Base-by-base conservation (phyloP, 495 filamentous ascomycete species). In the Penicillium subrubescens region DNA sequence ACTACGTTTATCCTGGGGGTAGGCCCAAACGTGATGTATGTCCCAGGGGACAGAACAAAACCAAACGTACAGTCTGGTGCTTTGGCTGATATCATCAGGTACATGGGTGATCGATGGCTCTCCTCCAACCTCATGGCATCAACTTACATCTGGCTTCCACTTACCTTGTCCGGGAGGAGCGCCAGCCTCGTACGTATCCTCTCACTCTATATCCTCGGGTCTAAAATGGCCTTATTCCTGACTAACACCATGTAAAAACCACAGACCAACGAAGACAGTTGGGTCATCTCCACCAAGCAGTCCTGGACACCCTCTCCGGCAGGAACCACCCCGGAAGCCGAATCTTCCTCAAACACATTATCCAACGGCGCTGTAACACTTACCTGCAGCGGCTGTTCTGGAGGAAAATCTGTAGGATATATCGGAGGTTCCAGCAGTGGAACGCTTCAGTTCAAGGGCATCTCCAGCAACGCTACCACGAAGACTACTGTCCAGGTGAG, bases 91-190 rank as follows among this genome's bases (percentile, higher is more conserved):
- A n/a, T 10, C 51, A 50, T 71, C 51, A 86, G 87, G 59, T 91
- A 90, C 73, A 84, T 90, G 78, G 88, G 88, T 54, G 88, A 90
- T 73, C 80, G 88, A 6, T 90, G 88, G 88, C 68, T 84, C 2
- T 80, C 77, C 19, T 61, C 65, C 19, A 88, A 90, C 68, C 78
- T 90, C 0, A 83, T 84, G 80, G 73, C 83, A 25, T 82, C 79
- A 44, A 86, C 87, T 6, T 90, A 90, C 67, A 74, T 90, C 33
- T 91, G 88, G 88, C 80, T 91, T 0, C 88, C 88, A 5, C 75
- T 90, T 2, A 79, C 65, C 5, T 80, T 91, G 67, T 78, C 73
- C 19, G 88, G 87, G 0, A 87, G 81, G 0, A 84, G 72, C 2
- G 87, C 51, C 27, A 33, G 4, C 17, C 51, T 54, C 15, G 51